phyloP scores from a whole-genome alignment of 768 basidiomycete species.

The Podaxis pistillaris region DNA sequence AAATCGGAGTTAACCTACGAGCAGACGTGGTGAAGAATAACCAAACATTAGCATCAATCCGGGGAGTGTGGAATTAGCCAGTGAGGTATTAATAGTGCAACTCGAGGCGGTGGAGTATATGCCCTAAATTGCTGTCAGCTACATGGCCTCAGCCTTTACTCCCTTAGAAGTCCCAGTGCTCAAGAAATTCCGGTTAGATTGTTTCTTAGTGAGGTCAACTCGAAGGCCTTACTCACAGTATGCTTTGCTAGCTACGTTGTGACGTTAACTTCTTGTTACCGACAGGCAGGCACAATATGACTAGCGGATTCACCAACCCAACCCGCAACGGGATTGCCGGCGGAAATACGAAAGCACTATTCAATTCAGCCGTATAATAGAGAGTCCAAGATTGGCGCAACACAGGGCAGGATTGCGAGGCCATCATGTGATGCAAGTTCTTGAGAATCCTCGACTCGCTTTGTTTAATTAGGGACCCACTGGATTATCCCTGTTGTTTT shows the following conservation, averaged over 20 bases:
- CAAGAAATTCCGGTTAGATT: not conserved
- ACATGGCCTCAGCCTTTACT: not conserved
- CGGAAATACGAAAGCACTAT: conserved; percentile 6
- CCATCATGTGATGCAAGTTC: not conserved
- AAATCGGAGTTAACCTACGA: not conserved
- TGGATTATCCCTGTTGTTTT: not conserved
- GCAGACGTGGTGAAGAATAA: not conserved
- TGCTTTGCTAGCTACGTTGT: not conserved
- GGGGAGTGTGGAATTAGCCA: not conserved
- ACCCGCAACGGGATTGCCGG: not conserved
- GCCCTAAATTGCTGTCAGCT: not conserved
- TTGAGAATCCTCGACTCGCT: not conserved
- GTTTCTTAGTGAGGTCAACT: not conserved
- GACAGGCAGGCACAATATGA: not conserved
- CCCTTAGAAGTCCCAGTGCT: not conserved
- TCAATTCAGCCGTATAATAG: not conserved
- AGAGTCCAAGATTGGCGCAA: not conserved
- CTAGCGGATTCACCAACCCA: not conserved
- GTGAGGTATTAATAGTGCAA: not conserved
- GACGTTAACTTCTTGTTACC: not conserved
- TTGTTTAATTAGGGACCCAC: not conserved
- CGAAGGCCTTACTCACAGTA: not conserved
- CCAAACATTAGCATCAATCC: not conserved
- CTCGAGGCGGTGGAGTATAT: not conserved
- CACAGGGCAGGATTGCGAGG: not conserved